A percentile compares a stretch with the other conserved stretches of the same genome.
Evolutionary conservation across 2,329 filamentous ascomycete species (phyloP).

Genomic region (Hypoxylon sp.): DNA sequence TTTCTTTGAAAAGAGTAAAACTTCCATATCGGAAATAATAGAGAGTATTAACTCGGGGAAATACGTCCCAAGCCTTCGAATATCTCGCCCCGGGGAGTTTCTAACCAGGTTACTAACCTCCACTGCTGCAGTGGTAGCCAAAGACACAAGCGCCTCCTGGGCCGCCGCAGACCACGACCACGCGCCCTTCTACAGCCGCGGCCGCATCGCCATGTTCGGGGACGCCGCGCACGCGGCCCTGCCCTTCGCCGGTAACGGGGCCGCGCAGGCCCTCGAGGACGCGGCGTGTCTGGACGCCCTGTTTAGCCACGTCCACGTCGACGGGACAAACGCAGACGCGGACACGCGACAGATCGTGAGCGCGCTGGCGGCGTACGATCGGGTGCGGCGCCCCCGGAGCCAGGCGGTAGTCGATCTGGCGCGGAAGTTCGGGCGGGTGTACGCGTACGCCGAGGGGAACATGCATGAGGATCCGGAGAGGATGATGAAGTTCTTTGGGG

Average conservation of each 20-base stretch:
- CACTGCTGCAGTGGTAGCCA: conserved; percentile 42
- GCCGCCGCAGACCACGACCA: conserved; percentile 51
- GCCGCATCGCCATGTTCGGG: conserved; percentile 49
- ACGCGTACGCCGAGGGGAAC: conserved; percentile 45
- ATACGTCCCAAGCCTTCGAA: too few species aligned
- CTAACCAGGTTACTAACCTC: too few species aligned
- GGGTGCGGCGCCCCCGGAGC: conserved; percentile 46
- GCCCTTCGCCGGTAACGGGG: conserved; percentile 53
- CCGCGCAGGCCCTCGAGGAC: conserved; percentile 55
- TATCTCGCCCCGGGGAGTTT: too few species aligned
- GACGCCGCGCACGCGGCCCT: conserved; percentile 53
- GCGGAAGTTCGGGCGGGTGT: conserved; percentile 47
- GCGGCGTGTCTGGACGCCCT: conserved; percentile 49
- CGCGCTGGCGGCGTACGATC: conserved; percentile 49
- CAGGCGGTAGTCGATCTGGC: conserved; percentile 50
- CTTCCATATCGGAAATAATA: too few species aligned
- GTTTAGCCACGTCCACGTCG: conserved; percentile 42
- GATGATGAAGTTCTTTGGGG: conserved; percentile 46
- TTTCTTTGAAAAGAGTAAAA: too few species aligned
- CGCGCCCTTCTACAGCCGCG: conserved; percentile 47
- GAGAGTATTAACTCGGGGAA: too few species aligned
- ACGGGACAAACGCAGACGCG: too few species aligned
- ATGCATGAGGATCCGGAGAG: conserved; percentile 49
- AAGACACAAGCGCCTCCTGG: conserved; percentile 51
- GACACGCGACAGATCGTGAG: conserved; percentile 30